Conservation (phyloP, 2,329 filamentous ascomycete species). For the Magnaporthiopsis rhizophila region DNA sequence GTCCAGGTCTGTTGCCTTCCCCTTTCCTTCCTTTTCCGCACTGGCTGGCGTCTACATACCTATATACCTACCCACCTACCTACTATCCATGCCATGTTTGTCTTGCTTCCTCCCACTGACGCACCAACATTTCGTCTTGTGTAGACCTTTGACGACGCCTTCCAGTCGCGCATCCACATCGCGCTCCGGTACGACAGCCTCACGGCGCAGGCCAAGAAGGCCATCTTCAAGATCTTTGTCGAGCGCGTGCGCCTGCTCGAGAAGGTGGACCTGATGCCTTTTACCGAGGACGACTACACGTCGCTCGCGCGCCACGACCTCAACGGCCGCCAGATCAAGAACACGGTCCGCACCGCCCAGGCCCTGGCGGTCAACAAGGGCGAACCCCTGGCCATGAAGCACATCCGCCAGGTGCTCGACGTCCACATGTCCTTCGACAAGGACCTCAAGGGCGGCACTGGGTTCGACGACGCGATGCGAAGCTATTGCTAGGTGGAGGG, state of each 20-base stretch:
- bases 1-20: slow-evolving; percentile 46
- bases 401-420: slow-evolving; percentile 76
- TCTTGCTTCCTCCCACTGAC: neutral
- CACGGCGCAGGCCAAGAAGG: slow-evolving; percentile 61
- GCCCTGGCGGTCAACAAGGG: slow-evolving; percentile 71
- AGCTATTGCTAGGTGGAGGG: slow-evolving; percentile 52
- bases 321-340: slow-evolving; percentile 71
- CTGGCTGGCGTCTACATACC: too few relatives aligned
- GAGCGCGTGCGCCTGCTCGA: slow-evolving; percentile 61
- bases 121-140: too few relatives aligned
- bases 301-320: slow-evolving; percentile 57
- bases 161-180: slow-evolving; percentile 81
- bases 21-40: neutral
- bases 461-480: slow-evolving; percentile 77
- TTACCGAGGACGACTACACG: slow-evolving; percentile 61
- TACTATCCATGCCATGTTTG: neutral
- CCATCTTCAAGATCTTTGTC: slow-evolving; percentile 80
- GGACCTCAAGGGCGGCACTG: slow-evolving; percentile 72
- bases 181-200: slow-evolving; percentile 74
- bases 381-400: slow-evolving; percentile 64
- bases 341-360: slow-evolving; percentile 75
- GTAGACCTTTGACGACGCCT: slow-evolving; percentile 83
- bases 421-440: slow-evolving; percentile 76
- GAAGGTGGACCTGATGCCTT: slow-evolving; percentile 49
- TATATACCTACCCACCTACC: too few relatives aligned